Evolutionary conservation across 306 rosid genomes (phyloP).

Genomic region (Citrullus mucosospermus): DNA sequence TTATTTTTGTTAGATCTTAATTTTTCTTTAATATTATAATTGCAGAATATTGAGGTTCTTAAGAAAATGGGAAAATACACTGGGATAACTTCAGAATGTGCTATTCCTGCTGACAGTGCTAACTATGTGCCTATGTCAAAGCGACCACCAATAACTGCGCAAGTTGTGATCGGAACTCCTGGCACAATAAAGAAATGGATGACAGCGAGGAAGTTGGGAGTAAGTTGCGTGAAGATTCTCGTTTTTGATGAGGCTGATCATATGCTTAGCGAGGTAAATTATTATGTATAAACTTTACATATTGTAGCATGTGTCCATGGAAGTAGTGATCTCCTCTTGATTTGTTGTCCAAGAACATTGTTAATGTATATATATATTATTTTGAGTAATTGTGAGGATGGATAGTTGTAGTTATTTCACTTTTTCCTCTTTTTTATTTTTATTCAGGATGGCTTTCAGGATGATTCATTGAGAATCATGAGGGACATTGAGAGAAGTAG

Average conservation of each 20-base stretch:
- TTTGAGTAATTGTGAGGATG: neutral
- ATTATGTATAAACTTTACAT: neutral
- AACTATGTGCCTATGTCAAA: constrained; percentile 17
- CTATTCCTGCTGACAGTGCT: constrained; percentile 50
- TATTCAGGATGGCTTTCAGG: constrained; percentile 81
- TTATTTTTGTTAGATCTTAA: neutral
- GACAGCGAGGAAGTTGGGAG: constrained; percentile 37
- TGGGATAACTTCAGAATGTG: constrained; percentile 57
- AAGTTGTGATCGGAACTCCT: constrained; percentile 85
- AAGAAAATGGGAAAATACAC: constrained; percentile 77
- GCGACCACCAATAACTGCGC: constrained; percentile 51
- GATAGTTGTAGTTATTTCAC: neutral
- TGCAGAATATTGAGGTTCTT: constrained; percentile 74
- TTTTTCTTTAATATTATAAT: neutral
- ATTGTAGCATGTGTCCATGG: neutral
- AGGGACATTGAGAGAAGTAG: constrained; percentile 51
- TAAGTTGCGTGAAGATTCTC: constrained; percentile 41
- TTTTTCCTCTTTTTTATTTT: neutral
- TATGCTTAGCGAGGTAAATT: constrained; percentile 56
- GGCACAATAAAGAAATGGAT: constrained; percentile 76
- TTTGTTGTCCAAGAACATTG: neutral
- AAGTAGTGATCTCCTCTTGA: neutral
- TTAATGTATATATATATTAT: neutral
- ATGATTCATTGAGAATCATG: constrained; percentile 81
- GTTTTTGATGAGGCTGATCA: constrained; percentile 97